Evolutionary conservation across 2,329 filamentous ascomycete species (phyloP), one percentile per base, ranked within the genome.

Genomic region (Didymellaceae sp.): DNA sequence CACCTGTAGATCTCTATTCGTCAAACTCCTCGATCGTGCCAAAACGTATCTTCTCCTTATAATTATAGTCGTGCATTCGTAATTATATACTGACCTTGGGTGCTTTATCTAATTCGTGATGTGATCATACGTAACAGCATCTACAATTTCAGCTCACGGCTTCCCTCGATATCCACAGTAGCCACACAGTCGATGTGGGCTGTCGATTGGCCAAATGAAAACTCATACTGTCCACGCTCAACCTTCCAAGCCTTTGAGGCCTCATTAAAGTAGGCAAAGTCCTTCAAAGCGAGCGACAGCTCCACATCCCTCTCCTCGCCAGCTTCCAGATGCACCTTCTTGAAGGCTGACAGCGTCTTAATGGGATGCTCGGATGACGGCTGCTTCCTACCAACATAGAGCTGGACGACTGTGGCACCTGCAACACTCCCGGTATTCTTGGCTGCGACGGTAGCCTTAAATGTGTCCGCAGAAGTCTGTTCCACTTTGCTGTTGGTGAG

Each of bases 271-370:
- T 65, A 71, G 2, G 68, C 68, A 50, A 72, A 67, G 32, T 71
- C 67, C 22, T 53, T 63, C 4, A 54, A 37, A 14, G 39, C 30
- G 11, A 70, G 40, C 3, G 48, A 25, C 6, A 91, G 76, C n/a
- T 78, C 75, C 2, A 85, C 82, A 6, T 60, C 75, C 73, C 82
- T 80, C 34, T 74, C 79, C 73, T 87, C 80, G 4, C 83, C 84
- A 1, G 80, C 75, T 34, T 82, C 76, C 3, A 90, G 70, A 40
- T 74, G 77, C 0, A 88, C 79, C 71, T 89, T 89, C 54, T 82
- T 79, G 62, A 89, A 90, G 0, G 85, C 86, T 7, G 82, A 83
- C 3, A 90, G 76, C 67, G 89, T 86, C 73, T 89, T 89, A 54
- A 84, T 79, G 0, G 86, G 86, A 35, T 87, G 76, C 10, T 66